Conservation (phyloP, 805 yeast species). For the Ogataea pilisensis region DNA sequence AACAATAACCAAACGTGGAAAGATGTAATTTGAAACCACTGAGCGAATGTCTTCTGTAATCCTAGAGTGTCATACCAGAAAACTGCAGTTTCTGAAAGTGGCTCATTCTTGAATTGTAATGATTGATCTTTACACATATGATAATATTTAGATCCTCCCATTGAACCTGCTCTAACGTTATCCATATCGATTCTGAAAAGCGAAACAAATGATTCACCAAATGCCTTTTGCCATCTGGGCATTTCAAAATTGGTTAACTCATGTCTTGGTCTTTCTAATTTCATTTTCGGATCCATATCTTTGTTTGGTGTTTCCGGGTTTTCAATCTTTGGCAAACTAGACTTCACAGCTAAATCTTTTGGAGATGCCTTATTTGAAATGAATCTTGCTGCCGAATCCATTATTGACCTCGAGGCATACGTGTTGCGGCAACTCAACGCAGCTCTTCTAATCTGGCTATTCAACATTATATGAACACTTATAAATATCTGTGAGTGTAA, state of each 20-base stretch:
- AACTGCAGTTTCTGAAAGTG: constrained; percentile 64
- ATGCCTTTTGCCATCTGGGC: constrained; percentile 47
- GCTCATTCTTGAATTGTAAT: constrained; percentile 68
- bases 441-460: constrained; percentile 8
- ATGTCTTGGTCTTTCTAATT: constrained; percentile 26
- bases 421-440: not conserved
- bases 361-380: constrained; percentile 19
- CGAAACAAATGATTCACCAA: constrained; percentile 64
- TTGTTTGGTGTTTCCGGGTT: constrained; percentile 33
- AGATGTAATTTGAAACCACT: constrained; percentile 91
- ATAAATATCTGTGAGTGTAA: not conserved
- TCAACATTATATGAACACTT: not conserved
- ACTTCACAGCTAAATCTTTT: constrained; percentile 28
- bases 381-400: constrained; percentile 1
- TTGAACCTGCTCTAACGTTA: constrained; percentile 85
- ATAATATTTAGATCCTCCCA: constrained; percentile 86
- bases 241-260: constrained; percentile 31
- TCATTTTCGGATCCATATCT: constrained; percentile 32
- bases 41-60: constrained; percentile 84
- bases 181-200: constrained; percentile 84
- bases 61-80: constrained; percentile 84
- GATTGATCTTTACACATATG: constrained; percentile 87
- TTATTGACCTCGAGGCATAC: not conserved
- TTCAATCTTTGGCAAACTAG: constrained; percentile 32
- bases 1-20: constrained; percentile 92